These are phyloP conservation scores for Mariannaea elegans DNA, from an alignment of 2,329 filamentous ascomycete species.

Conservation along the genomic window DNA sequence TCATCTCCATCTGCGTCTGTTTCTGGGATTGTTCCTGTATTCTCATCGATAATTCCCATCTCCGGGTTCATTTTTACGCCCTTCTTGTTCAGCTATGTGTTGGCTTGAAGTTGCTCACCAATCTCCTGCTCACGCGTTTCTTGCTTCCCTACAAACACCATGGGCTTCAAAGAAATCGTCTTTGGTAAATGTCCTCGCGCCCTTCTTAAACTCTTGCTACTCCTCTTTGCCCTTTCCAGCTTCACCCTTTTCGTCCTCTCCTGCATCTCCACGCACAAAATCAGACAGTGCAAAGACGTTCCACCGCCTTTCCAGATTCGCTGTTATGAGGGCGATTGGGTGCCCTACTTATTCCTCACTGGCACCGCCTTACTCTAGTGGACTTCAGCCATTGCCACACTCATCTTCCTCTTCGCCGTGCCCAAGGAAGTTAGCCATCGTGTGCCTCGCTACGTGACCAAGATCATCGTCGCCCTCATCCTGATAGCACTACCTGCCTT, in stretches of 20 bases:
- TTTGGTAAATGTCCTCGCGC: conserved; percentile 13
- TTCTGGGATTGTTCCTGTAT: neutral
- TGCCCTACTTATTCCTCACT: conserved; percentile 33
- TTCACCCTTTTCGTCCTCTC: conserved; percentile 33
- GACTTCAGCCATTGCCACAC: conserved; percentile 21
- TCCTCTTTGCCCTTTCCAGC: conserved; percentile 33
- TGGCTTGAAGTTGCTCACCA: neutral
- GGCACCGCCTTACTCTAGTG: conserved; percentile 24
- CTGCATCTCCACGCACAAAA: conserved; percentile 15
- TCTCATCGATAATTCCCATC: neutral
- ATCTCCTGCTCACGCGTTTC: neutral
- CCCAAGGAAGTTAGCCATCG: conserved; percentile 1
- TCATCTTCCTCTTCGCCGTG: conserved; percentile 21
- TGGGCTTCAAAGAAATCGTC: neutral
- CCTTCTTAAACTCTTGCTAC: conserved; percentile 27
- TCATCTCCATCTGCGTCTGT: neutral
- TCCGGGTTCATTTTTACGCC: neutral
- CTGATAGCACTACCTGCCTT: conserved; percentile 21
- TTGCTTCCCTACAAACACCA: neutral
- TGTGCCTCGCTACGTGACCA: conserved; percentile 37
- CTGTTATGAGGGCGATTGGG: conserved; percentile 1
- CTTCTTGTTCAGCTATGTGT: neutral
- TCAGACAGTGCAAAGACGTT: neutral
- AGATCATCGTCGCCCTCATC: conserved; percentile 34
- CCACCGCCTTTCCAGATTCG: conserved; percentile 2